Evolutionary conservation across 2,329 filamentous ascomycete species (phyloP), one percentile per base, ranked within the genome.

Genomic region (Hirsutella thompsonii): DNA sequence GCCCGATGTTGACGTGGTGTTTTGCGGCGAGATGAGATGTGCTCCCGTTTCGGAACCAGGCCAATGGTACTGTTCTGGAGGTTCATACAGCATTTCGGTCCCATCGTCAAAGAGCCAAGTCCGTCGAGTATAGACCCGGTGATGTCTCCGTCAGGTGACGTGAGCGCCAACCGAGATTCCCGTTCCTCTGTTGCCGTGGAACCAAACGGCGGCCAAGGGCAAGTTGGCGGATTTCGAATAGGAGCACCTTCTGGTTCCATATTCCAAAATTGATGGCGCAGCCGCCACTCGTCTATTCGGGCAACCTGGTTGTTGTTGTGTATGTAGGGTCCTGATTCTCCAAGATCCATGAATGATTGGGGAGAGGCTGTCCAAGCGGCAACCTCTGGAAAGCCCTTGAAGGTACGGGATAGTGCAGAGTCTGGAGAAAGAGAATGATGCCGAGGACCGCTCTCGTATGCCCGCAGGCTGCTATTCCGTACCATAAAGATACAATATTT

Each of bases 201-300:
- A 30, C 40, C 36, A 21, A 40, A 29, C n/a, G 30, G 29, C 32
- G 39, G 32, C 39, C 18, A 43, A 39, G 41, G 41, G 21, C 41
- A 40, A 11, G 36, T 40, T 13, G 37, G 41, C 19, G 37, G 41
- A 35, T 40, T 43, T 20, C 32, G 41, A 30, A 43, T 40, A 16
- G 16, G 34, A 37, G 28, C 28, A 29, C 42, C 38, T 37, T 43
- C 37, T 13, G 20, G 38, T 21, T 43, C 38, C 10, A 20, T n/a
- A 28, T 43, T 28, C 42, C 23, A 43, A n/a, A 38, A 43, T 35
- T 40, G 30, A 33, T 43, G 38, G 13, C 42, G 42, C 19, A 43
- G 28, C 37, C 42, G 42, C 42, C 28, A 43, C n/a, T 35, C 38
- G 20, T 43, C 42, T 40, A 28, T 35, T 37, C 34, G 38, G 28